Evolutionary conservation across 2,329 filamentous ascomycete species (phyloP).

Genomic region (Mariannaea elegans): DNA sequence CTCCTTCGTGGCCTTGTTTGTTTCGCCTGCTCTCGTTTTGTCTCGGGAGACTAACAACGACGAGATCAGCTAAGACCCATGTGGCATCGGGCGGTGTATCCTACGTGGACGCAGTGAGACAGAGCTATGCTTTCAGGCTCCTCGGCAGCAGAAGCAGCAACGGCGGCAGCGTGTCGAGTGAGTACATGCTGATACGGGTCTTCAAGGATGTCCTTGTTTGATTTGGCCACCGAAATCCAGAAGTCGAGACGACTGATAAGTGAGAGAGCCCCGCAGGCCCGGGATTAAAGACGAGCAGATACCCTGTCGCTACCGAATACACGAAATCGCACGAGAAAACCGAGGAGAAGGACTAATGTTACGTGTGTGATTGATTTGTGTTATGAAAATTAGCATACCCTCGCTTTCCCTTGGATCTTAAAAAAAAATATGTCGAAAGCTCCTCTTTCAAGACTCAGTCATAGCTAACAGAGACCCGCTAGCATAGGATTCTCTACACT

Average conservation of each 20-base stretch:
- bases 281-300: background rate
- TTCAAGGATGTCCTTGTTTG: background rate
- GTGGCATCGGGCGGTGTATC: background rate
- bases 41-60: background rate
- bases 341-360: background rate
- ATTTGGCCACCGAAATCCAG: background rate
- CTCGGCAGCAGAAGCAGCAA: no score
- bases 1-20: background rate
- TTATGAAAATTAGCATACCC: conserved; percentile 27
- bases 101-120: background rate
- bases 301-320: background rate
- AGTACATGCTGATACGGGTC: background rate
- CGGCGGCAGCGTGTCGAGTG: background rate
- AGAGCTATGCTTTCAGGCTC: background rate
- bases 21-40: background rate
- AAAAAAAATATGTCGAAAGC: conserved; percentile 19
- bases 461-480: conserved; percentile 29
- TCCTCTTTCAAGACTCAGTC: conserved; percentile 20
- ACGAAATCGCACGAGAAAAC: background rate
- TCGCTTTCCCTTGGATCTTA: conserved; percentile 26
- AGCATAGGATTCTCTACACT: background rate
- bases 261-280: background rate
- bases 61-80: background rate
- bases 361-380: conserved; percentile 19
- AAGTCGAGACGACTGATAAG: background rate